A percentile compares a stretch with the other conserved stretches of the same genome.
These are phyloP conservation scores for Cicer pinnatifidum DNA, from an alignment of 306 rosid species.

Conservation along the genomic window DNA sequence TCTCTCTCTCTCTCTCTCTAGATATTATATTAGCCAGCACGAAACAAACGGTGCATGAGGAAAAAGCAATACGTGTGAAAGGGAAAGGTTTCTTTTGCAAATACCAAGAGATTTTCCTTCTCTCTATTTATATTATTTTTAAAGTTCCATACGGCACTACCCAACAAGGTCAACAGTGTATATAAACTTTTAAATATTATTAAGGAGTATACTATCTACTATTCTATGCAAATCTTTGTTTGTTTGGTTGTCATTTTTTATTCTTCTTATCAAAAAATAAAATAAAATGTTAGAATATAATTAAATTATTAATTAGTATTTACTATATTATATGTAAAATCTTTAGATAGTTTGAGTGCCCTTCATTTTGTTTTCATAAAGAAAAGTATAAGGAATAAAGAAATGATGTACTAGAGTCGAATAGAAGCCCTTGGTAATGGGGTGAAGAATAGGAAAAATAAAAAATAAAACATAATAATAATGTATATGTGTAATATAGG, in stretches of 20 bases:
- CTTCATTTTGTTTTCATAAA: neutral
- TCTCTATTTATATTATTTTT: neutral
- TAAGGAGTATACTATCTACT: neutral
- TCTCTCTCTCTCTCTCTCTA: constrained; percentile 13
- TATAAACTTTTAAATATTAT: neutral
- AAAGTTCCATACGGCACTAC: constrained; percentile 37
- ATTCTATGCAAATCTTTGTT: neutral
- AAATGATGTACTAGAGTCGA: neutral
- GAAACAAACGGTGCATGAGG: constrained; percentile 1
- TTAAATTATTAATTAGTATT: neutral
- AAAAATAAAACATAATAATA: neutral
- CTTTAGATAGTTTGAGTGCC: neutral
- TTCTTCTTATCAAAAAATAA: neutral
- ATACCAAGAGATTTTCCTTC: constrained; percentile 24
- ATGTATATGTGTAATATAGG: neutral
- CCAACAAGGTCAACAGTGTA: neutral
- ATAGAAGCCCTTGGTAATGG: constrained; percentile 9
- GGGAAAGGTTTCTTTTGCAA: constrained; percentile 22
- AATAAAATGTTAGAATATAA: neutral
- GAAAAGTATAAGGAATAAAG: constrained; percentile 2
- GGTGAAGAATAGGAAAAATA: constrained; percentile 11
- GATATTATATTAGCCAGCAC: constrained; percentile 7
- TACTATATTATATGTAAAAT: neutral
- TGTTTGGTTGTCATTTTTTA: neutral
- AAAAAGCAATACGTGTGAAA: constrained; percentile 33